Evolutionary conservation across 2,329 filamentous ascomycete species (phyloP), one percentile per base, ranked within the genome.

Genomic region (Botryotinia narcissicola): DNA sequence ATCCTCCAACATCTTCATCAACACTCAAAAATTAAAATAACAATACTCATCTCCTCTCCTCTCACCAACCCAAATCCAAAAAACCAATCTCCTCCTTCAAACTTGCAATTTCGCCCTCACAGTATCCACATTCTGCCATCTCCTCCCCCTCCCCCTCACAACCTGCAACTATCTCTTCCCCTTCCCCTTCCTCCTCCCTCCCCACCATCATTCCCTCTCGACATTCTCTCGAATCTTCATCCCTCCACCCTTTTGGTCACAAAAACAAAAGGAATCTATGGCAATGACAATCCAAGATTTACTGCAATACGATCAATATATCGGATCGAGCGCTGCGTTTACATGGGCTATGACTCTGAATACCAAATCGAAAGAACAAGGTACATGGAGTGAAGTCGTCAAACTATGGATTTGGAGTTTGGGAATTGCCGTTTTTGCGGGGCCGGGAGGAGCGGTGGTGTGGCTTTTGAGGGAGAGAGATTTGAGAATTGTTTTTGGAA

Each of bases 331-430:
- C 48, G 48, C 48, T 2, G 10, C 25, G 12, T 14, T 14, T 3
- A 14, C n/a, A 6, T n/a, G 48, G 48, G 12, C 48, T 6, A 14
- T 51, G 5, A n/a, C 4, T 3, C 16, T 51, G 25, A 16, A n/a
- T 7, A 51, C 14, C 1, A n/a, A n/a, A 7, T 51, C 25, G 5
- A 51, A 12, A n/a, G 5, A 51, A 14, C 12, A 16, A 14, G 2
- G 3, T 51, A n/a, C 25, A 10, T 14, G 25, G 48, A 6, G 12
- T n/a, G 12, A n/a, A 1, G 0, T 3, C 12, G 1, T 5, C 4
- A n/a, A 16, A 1, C 6, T 51, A n/a, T 3, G 12, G 12, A 51
- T n/a, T n/a, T n/a, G 2, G 48, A 51, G 48, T 51, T 14, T 51
- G 5, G 48, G 25, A 0, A 5, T 51, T 2, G 3, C 4, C 25